Evolutionary conservation across 176 grass and related monocot species (phyloP).

Genomic region (Hordeum marinum): DNA sequence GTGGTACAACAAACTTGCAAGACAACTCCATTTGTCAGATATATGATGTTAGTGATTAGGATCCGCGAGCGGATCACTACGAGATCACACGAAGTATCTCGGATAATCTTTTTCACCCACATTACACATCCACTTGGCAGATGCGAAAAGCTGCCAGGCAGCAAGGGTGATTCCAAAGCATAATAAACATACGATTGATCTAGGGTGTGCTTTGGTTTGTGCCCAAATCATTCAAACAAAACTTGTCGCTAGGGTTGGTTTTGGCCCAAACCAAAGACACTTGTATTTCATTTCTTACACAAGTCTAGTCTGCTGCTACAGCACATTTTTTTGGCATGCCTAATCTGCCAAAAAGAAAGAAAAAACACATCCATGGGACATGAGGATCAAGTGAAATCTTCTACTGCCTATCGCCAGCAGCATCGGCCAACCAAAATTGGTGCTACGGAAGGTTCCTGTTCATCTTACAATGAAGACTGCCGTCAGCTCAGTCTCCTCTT

Average conservation of each 20-base stretch:
- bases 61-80: neutral
- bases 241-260: neutral
- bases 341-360: neutral
- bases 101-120: neutral
- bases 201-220: neutral
- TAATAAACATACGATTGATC: neutral
- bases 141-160: conserved; percentile 1
- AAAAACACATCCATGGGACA: neutral
- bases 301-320: neutral
- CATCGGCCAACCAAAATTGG: conserved; percentile 1
- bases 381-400: neutral
- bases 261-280: neutral
- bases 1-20: neutral
- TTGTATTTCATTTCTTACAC: conserved; percentile 12
- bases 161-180: neutral
- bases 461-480: neutral
- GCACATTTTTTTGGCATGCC: neutral
- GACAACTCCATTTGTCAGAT: neutral
- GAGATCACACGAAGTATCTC: neutral
- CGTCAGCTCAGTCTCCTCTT: neutral
- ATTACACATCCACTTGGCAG: neutral
- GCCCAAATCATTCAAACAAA: neutral
- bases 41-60: neutral
- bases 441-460: neutral
- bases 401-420: neutral